Base-by-base conservation (phyloP, 371 early-diverging fungal genomes). In the Umbelopsis sp. region DNA sequence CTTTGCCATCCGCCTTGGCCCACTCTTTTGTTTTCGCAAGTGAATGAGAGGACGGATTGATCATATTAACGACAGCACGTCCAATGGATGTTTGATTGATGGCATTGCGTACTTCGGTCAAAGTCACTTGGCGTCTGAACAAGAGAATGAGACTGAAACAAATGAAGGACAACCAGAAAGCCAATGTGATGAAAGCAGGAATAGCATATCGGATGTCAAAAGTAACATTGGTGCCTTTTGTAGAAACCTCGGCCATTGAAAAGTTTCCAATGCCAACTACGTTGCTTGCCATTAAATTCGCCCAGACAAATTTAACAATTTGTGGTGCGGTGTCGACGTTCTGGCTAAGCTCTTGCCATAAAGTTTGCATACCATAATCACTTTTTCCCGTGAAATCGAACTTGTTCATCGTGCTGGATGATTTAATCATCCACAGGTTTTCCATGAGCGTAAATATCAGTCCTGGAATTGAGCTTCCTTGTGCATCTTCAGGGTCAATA, bases 171-270 rank as follows among this genome's bases (percentile, higher is more conserved):
- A 35, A 5, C 57, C 57, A 57, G 11, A 57, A 35, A 4, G 57
- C 57, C 18, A 57, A 18, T 29, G 57, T 57, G 57, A 57, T n/a
- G 5, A 57, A 37, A 2, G 57, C 57, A 37, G 57, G 57, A 11
- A 57, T 57, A 29, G 57, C 57, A n/a, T 57, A 57, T 1, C 29
- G 35, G 4, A 57, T 11, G 18, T 57, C 35, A 7, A 38, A 57
- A n/a, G 16, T 35, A 18, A 57, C 57, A 57, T 35, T 35, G 25
- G 29, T 18, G 3, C 57, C 57, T 16, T 35, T 29, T 35, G 57
- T 18, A 4, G 57, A 57, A 11, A 57, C 35, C 3, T 10, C 32
- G 16, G 57, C 57, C 4, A 32, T 57, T 3, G 57, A 1, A 4
- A 35, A 18, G 29, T 10, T 11, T 3, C 57, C 57, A n/a, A 35